Conservation (phyloP, 75 land plant genomes). For the Pinus albicaulis region DNA sequence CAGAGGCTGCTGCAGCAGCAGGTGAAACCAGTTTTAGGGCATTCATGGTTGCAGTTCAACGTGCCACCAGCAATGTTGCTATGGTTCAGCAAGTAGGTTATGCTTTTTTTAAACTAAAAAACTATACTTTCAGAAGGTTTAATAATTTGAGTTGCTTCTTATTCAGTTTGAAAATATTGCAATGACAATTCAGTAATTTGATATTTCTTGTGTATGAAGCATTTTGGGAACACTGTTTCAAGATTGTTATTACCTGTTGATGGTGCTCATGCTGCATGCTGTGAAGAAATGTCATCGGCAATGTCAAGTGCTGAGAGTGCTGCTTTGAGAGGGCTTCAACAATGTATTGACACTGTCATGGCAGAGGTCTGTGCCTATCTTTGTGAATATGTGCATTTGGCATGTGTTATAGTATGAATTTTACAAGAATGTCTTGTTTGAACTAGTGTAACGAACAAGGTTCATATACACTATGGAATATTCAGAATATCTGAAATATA, state of each 20-base stretch:
- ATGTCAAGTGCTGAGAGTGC: conserved; percentile 90
- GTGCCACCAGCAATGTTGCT: conserved; percentile 94
- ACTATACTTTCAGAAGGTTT: background rate
- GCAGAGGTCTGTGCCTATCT: conserved; percentile 74
- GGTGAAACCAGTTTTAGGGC: conserved; percentile 94
- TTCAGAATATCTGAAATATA: no score
- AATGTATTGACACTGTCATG: conserved; percentile 97
- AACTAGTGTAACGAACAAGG: no score
- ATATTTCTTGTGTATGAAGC: conserved; percentile 42
- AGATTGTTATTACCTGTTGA: conserved; percentile 92
- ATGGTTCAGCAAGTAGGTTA: conserved; percentile 88
- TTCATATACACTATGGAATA: no score
- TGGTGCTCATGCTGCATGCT: conserved; percentile 99
- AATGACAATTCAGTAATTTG: background rate
- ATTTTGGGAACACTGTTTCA: conserved; percentile 86
- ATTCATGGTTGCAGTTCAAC: conserved; percentile 98
- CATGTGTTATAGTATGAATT: no score
- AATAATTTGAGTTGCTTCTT: background rate
- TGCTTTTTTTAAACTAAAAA: background rate
- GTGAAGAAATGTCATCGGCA: conserved; percentile 95
- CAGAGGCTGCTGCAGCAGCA: conserved; percentile 99
- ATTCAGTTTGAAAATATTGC: background rate
- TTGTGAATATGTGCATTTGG: background rate
- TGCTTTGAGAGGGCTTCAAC: conserved; percentile 93
- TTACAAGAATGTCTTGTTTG: no score